A percentile compares a stretch with the other conserved stretches of the same genome.
Conservation (phyloP, 208 protist species). For the Wallacemonas sp. region DNA sequence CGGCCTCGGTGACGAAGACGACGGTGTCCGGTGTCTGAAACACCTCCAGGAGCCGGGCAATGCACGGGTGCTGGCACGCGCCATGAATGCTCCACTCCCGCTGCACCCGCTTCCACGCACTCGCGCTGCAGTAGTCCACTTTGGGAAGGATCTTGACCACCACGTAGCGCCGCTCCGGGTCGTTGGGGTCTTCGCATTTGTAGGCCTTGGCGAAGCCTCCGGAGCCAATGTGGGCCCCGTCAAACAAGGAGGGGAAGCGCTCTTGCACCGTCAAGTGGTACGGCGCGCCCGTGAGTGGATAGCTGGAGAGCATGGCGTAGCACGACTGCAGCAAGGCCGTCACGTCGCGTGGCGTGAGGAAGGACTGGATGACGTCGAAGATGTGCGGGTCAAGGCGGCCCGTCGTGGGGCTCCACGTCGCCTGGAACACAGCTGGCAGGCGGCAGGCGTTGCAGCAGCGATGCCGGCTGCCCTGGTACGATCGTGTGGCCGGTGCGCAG, state of each 20-base stretch:
- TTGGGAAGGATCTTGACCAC: constrained; percentile 73
- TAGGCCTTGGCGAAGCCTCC: constrained; percentile 72
- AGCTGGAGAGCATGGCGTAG: constrained; percentile 46
- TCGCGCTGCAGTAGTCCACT: constrained; percentile 24
- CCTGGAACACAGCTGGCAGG: constrained; percentile 61
- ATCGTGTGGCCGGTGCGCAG: constrained; percentile 44
- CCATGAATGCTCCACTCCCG: constrained; percentile 60
- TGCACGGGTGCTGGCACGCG: constrained; percentile 49
- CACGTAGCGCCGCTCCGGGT: constrained; percentile 31
- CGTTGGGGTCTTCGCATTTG: constrained; percentile 65
- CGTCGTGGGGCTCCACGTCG: constrained; percentile 32
- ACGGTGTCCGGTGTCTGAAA: constrained; percentile 69
- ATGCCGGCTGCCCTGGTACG: constrained; percentile 15
- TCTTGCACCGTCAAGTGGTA: constrained; percentile 50
- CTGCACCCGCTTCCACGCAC: constrained; percentile 43
- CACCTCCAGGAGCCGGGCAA: constrained; percentile 55
- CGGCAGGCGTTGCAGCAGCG: constrained; percentile 67
- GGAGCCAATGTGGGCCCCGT: constrained; percentile 59
- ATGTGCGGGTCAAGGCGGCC: constrained; percentile 30
- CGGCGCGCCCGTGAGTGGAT: constrained; percentile 39
- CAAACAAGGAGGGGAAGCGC: constrained; percentile 71
- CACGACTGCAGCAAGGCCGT: constrained; percentile 71
- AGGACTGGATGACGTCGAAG: constrained; percentile 51
- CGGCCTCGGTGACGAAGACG: constrained; percentile 75
- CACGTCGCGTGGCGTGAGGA: constrained; percentile 39